Conservation (phyloP, 169 alveolate species). For the Cryptosporidium ryanae region DNA sequence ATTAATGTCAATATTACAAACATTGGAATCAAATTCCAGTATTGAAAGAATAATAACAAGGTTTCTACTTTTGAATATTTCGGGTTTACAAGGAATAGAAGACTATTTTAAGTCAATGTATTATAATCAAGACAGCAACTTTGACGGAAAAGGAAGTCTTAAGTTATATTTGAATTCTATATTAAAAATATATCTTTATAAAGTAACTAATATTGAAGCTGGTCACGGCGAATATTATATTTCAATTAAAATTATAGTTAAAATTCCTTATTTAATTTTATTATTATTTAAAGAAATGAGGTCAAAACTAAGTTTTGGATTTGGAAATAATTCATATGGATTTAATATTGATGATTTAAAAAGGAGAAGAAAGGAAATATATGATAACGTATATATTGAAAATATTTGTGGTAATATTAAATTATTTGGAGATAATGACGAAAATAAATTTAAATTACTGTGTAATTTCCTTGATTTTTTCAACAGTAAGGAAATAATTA, state of each 20-base stretch:
- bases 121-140: background rate
- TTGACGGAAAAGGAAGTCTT: background rate
- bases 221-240: background rate
- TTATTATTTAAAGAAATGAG: background rate
- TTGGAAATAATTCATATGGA: background rate
- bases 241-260: constrained; percentile 2
- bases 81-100: background rate
- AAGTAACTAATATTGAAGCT: no score
- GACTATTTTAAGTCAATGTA: background rate
- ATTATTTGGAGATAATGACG: no score
- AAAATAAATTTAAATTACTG: background rate
- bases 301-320: background rate
- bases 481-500: constrained; percentile 6
- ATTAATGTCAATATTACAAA: background rate
- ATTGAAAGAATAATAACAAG: constrained; percentile 7
- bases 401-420: no score
- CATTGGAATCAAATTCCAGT: background rate
- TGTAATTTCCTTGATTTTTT: constrained; percentile 12
- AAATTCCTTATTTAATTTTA: constrained; percentile 14
- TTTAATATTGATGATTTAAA: background rate
- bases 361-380: background rate
- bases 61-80: constrained; percentile 1
- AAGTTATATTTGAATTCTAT: background rate
- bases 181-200: background rate
- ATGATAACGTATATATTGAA: background rate